Evolutionary conservation across 169 alveolate genomes (phyloP).

Genomic region (Perkinsus olseni): DNA sequence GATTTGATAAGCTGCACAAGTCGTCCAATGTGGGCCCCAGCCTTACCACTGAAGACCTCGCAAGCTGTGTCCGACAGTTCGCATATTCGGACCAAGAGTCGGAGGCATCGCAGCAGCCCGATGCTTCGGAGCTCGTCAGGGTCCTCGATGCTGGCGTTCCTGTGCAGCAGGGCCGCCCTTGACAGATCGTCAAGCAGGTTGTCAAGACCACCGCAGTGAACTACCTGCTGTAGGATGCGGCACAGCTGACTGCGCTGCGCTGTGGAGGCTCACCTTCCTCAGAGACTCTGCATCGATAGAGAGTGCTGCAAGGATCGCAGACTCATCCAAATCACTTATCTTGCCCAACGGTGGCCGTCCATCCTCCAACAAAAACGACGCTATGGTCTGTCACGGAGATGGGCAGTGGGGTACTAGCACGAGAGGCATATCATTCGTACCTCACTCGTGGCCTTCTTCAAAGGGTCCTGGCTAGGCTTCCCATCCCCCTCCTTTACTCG

Average conservation of each 20-base stretch:
- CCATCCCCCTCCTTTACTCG: background rate
- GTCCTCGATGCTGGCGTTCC: background rate
- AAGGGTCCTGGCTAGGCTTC: background rate
- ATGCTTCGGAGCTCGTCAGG: background rate
- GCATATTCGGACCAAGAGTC: background rate
- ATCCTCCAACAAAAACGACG: background rate
- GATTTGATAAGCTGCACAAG: background rate
- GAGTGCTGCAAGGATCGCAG: background rate
- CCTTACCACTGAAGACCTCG: background rate
- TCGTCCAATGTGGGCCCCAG: background rate
- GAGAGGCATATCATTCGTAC: background rate
- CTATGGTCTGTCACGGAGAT: background rate
- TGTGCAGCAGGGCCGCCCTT: background rate
- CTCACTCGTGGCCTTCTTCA: background rate
- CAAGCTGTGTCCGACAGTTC: background rate
- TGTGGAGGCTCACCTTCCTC: background rate
- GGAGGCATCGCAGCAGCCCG: background rate
- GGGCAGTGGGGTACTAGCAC: background rate
- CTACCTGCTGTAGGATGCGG: background rate
- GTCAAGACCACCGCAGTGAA: background rate
- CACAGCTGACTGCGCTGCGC: background rate
- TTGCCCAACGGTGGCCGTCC: background rate
- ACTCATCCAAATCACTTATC: background rate
- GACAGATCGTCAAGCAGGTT: background rate
- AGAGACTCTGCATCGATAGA: background rate